Conservation (phyloP, 352 stramenopile species). For the Phytophthora pini region DNA sequence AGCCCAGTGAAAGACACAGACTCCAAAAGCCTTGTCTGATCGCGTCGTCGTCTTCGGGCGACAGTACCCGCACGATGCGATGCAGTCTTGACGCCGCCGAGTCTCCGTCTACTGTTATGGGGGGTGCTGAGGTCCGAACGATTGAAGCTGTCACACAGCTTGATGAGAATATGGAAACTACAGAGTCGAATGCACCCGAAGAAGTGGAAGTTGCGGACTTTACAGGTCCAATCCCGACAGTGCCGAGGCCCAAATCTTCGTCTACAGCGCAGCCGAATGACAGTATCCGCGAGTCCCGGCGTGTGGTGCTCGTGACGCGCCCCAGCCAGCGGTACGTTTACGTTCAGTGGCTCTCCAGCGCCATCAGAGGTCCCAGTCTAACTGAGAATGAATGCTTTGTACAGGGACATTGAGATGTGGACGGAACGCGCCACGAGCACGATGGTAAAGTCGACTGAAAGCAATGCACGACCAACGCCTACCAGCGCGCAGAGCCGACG, state of each 20-base stretch:
- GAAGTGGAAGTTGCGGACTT: conserved; percentile 12
- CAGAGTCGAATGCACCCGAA: conserved; percentile 15
- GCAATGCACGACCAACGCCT: conserved; percentile 46
- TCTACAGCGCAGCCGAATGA: conserved; percentile 17
- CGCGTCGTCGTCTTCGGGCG: conserved; percentile 29
- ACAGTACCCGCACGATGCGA: conserved; percentile 40
- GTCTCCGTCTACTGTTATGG: conserved; percentile 2
- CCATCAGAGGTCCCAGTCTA: conserved; percentile 11
- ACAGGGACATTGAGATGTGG: conserved; percentile 83
- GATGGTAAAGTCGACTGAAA: conserved; percentile 68
- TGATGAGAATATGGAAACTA: conserved; percentile 12
- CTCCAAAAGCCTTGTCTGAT: conserved; percentile 16
- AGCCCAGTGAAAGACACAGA: conserved; percentile 23
- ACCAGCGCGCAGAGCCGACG: conserved; percentile 67
- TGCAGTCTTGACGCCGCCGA: conserved; percentile 46
- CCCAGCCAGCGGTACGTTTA: conserved; percentile 67
- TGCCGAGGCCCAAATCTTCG: conserved; percentile 11
- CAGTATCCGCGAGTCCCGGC: conserved; percentile 40
- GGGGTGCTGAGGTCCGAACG: conserved; percentile 2
- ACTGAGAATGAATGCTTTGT: conserved; percentile 11
- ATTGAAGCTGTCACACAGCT: conserved; percentile 31
- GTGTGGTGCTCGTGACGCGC: conserved; percentile 75
- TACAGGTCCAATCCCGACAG: conserved; percentile 9
- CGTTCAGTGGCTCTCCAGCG: background rate
- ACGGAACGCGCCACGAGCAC: conserved; percentile 79